phyloP scores from a whole-genome alignment of 257 asterid species.

The Lithospermum erythrorhizon region DNA sequence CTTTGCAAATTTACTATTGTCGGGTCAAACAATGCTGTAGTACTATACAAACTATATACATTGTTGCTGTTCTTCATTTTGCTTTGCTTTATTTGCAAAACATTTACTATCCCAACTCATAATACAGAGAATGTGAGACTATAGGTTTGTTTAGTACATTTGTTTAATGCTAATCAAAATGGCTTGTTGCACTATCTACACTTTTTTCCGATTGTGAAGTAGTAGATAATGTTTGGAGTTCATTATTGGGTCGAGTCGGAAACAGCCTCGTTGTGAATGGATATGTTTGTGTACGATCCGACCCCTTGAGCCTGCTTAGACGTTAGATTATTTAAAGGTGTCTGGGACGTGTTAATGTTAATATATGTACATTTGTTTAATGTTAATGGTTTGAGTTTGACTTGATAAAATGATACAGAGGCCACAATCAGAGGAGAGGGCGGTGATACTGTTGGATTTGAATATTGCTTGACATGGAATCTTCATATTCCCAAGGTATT shows the following conservation, averaged over 20 bases:
- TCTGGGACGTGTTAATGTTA: too few species aligned
- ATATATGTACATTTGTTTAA: slow-evolving; percentile 2
- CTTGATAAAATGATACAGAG: slow-evolving; percentile 16
- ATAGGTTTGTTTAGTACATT: background rate
- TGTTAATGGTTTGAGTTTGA: slow-evolving; percentile 18
- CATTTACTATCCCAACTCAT: slow-evolving; percentile 14
- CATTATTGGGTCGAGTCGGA: too few species aligned
- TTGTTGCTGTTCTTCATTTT: background rate
- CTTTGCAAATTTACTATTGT: slow-evolving; percentile 1
- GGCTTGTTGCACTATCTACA: too few species aligned
- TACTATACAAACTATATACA: background rate
- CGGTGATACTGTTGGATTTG: slow-evolving; percentile 60
- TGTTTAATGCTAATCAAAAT: too few species aligned
- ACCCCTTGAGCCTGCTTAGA: too few species aligned
- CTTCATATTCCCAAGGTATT: slow-evolving; percentile 29
- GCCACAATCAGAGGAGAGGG: slow-evolving; percentile 49
- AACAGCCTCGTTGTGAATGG: too few species aligned
- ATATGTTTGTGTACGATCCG: too few species aligned
- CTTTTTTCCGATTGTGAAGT: too few species aligned
- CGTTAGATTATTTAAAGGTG: too few species aligned
- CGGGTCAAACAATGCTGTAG: background rate
- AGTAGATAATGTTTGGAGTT: too few species aligned
- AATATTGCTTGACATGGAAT: slow-evolving; percentile 21
- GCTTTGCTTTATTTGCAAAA: slow-evolving; percentile 43
- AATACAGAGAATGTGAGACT: slow-evolving; percentile 41